These are phyloP conservation scores for Selenicereus undatus DNA, from an alignment of 148 eudicot species.

Conservation along the genomic window DNA sequence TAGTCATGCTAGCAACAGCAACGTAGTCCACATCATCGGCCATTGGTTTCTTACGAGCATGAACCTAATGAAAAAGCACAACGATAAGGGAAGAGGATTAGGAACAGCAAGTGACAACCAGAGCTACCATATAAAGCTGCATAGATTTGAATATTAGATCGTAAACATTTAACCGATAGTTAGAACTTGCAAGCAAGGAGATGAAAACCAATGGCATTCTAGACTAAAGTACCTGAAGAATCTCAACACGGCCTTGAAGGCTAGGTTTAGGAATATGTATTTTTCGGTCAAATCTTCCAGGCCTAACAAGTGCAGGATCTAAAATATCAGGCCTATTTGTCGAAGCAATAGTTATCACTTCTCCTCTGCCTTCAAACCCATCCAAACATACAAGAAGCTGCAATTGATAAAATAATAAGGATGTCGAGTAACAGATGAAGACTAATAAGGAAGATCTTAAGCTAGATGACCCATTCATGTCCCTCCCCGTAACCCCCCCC, in stretches of 20 bases:
- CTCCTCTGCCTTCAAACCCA: constrained; percentile 97
- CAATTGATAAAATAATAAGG: constrained; percentile 5
- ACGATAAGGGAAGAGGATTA: too few relatives aligned
- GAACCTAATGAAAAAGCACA: constrained; percentile 51
- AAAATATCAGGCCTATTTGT: constrained; percentile 94
- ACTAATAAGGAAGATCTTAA: neutral
- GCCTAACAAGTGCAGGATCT: constrained; percentile 94
- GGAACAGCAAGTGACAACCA: neutral
- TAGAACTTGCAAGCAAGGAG: neutral
- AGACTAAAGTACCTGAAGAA: constrained; percentile 50
- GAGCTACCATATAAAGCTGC: neutral
- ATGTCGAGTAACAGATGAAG: neutral
- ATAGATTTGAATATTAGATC: neutral
- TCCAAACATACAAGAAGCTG: constrained; percentile 95
- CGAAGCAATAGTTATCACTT: constrained; percentile 92
- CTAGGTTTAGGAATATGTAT: constrained; percentile 88
- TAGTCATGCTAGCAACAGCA: constrained; percentile 86
- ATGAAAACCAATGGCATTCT: neutral
- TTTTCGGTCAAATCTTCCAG: constrained; percentile 92
- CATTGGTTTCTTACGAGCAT: constrained; percentile 91
- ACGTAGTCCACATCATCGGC: constrained; percentile 82
- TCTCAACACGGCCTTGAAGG: constrained; percentile 73
- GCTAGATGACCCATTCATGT: neutral
- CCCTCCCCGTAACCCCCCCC: neutral
- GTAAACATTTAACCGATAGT: constrained; percentile 3